Evolutionary conservation across 352 stramenopile species (phyloP).

Genomic region (Globisporangium solare): DNA sequence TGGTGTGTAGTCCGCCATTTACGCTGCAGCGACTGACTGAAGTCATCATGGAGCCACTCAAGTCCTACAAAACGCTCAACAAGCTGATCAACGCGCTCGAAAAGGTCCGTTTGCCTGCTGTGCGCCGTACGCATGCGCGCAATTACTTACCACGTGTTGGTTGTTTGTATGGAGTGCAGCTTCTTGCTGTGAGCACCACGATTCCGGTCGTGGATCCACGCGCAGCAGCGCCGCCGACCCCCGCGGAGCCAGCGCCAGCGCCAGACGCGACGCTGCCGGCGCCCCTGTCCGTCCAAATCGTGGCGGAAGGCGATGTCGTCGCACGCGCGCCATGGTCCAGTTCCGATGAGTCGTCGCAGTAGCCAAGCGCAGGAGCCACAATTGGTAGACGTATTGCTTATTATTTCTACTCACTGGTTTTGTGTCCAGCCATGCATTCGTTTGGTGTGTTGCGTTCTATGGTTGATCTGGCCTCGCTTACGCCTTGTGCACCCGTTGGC

Average conservation of each 20-base stretch:
- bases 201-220: conserved; percentile 61
- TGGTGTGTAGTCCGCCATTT: conserved; percentile 49
- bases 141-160: background rate
- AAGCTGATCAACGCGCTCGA: conserved; percentile 82
- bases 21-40: conserved; percentile 79
- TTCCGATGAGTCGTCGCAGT: conserved; percentile 16
- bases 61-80: conserved; percentile 68
- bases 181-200: conserved; percentile 65
- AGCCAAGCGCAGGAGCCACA: background rate
- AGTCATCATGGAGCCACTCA: conserved; percentile 62
- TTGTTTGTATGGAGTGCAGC: conserved; percentile 14
- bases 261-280: background rate
- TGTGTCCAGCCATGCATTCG: background rate
- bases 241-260: no score
- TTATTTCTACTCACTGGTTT: background rate
- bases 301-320: conserved; percentile 31
- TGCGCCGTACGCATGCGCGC: no score
- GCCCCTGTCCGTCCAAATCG: conserved; percentile 18
- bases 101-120: conserved; percentile 33
- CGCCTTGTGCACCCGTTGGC: no score
- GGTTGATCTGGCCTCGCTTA: no score
- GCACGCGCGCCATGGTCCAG: conserved; percentile 41
- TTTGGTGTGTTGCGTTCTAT: background rate
- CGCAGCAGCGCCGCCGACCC: conserved; percentile 4
- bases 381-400: background rate